These are phyloP conservation scores for Colletotrichum salicis DNA, from an alignment of 2,329 filamentous ascomycete genomes.

Conservation along the genomic window DNA sequence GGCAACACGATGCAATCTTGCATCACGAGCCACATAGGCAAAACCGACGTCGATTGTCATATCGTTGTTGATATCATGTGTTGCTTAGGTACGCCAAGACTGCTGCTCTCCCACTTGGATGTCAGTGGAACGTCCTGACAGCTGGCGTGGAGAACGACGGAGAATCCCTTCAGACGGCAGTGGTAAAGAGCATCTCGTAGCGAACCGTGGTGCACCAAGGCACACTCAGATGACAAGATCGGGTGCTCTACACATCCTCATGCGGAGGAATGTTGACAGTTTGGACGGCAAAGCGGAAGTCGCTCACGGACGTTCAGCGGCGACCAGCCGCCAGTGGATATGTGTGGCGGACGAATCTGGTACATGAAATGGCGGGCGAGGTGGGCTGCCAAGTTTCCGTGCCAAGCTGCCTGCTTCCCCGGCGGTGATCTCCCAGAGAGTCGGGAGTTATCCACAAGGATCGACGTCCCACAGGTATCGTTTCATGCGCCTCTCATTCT, in stretches of 20 bases:
- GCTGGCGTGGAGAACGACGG: conserved; percentile 18
- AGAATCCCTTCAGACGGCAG: conserved; percentile 25
- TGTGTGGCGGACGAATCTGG: background rate
- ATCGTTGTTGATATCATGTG: background rate
- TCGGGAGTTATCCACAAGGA: conserved; percentile 5
- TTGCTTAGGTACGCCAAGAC: background rate
- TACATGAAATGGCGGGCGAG: background rate
- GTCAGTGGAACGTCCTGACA: conserved; percentile 9
- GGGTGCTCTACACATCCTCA: conserved; percentile 10
- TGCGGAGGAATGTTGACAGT: conserved; percentile 4
- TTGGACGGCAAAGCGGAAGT: conserved; percentile 17
- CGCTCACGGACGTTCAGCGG: background rate
- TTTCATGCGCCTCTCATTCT: conserved; percentile 20
- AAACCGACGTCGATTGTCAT: conserved; percentile 5
- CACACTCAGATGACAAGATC: conserved; percentile 31
- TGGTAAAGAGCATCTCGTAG: conserved; percentile 18
- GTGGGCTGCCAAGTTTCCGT: background rate
- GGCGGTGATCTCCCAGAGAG: background rate
- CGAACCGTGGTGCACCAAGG: conserved; percentile 13
- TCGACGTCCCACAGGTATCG: conserved; percentile 8
- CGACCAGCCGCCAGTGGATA: background rate
- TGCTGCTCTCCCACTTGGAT: background rate
- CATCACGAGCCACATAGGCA: conserved; percentile 8
- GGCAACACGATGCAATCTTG: background rate
- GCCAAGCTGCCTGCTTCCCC: background rate